Evolutionary conservation across 1,139 yeast species (phyloP).

Genomic region (Spathaspora sp.): DNA sequence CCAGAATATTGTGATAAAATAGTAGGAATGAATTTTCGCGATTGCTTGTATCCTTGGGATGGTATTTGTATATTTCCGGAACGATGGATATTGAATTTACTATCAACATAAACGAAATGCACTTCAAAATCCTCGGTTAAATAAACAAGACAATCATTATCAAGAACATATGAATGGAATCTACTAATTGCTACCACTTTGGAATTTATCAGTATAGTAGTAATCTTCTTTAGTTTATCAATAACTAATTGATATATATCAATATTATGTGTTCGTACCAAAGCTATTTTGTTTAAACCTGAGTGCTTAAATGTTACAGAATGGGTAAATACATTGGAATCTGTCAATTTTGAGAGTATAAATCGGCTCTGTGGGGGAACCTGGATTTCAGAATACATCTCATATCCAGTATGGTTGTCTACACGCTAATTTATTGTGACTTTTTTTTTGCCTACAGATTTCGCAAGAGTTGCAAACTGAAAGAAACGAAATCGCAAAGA

Average conservation of each 20-base stretch:
- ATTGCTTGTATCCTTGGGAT: constrained; percentile 28
- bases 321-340: background rate
- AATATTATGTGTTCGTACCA: background rate
- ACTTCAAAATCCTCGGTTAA: background rate
- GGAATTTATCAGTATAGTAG: background rate
- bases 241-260: background rate
- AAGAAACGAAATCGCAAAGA: too few relatives aligned
- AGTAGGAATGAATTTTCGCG: constrained; percentile 24
- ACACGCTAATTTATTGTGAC: background rate
- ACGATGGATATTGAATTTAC: constrained; percentile 5
- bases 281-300: background rate
- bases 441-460: background rate
- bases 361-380: background rate
- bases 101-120: constrained; percentile 3
- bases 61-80: constrained; percentile 18
- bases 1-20: constrained; percentile 18
- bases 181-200: constrained; percentile 9
- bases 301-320: background rate
- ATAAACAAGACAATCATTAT: constrained; percentile 6
- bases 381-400: background rate
- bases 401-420: background rate
- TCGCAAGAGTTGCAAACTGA: background rate
- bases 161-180: constrained; percentile 1
- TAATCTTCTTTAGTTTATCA: background rate
- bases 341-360: constrained; percentile 2